These are phyloP conservation scores for Colletotrichum sp. DNA, from an alignment of 2,329 filamentous ascomycete species.

Conservation along the genomic window DNA sequence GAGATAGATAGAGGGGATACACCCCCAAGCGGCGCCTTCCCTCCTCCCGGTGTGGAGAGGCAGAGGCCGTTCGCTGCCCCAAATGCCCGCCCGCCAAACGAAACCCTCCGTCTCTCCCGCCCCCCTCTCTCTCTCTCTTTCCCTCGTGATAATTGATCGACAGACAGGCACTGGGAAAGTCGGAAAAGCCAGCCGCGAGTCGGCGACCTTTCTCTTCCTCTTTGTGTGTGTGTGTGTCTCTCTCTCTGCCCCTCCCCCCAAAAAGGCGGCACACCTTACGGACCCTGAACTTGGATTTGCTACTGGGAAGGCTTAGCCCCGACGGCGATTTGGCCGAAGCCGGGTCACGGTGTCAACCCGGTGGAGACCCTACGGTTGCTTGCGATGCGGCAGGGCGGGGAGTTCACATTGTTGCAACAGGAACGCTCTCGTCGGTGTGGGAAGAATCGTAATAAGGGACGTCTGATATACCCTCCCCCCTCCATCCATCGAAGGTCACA, in stretches of 20 bases:
- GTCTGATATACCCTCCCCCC: neutral
- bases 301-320: neutral
- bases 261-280: neutral
- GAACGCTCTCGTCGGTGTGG: neutral
- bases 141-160: neutral
- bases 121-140: neutral
- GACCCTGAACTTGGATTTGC: neutral
- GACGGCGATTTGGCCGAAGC: neutral
- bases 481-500: neutral
- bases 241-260: neutral
- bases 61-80: neutral
- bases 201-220: neutral
- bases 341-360: neutral
- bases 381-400: conserved; percentile 6
- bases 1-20: neutral
- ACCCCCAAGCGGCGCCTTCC: neutral
- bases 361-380: neutral
- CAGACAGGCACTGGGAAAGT: neutral
- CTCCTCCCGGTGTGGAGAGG: neutral
- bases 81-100: neutral
- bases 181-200: neutral
- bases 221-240: neutral
- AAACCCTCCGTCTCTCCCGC: neutral
- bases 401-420: neutral
- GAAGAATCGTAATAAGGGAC: neutral